Evolutionary conservation across 1,284 basidiomycete species (phyloP).

Genomic region (Psilocybe mexicana): DNA sequence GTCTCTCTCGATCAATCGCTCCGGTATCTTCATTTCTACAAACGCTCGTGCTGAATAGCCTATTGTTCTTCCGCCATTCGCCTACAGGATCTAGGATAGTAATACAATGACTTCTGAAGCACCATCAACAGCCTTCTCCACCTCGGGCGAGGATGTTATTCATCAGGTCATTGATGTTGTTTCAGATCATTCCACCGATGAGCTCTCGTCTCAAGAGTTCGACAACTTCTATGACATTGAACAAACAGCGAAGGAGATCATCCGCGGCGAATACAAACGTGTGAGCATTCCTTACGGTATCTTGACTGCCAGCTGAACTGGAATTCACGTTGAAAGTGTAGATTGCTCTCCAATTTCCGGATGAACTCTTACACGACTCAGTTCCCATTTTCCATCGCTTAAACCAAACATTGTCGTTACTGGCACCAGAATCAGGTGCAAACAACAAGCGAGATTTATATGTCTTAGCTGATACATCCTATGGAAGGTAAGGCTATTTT

Average conservation of each 20-base stretch:
- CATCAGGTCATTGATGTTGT: constrained; percentile 49
- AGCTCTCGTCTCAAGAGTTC: constrained; percentile 37
- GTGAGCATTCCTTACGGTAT: constrained; percentile 37
- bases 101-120: constrained; percentile 5
- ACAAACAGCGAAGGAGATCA: constrained; percentile 53
- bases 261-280: constrained; percentile 55
- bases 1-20: too few species aligned
- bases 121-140: constrained; percentile 46
- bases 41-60: too few species aligned
- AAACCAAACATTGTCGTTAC: constrained; percentile 49
- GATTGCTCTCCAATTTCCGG: constrained; percentile 95
- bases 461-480: constrained; percentile 95
- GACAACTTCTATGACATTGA: constrained; percentile 65
- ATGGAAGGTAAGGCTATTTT: constrained; percentile 73
- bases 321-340: constrained; percentile 30
- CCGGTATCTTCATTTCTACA: too few species aligned
- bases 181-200: constrained; percentile 36
- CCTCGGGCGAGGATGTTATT: constrained; percentile 64
- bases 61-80: too few species aligned
- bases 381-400: constrained; percentile 84
- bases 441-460: constrained; percentile 59
- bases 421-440: constrained; percentile 41
- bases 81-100: too few species aligned
- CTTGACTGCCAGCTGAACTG: background rate
- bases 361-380: constrained; percentile 87